Conservation (phyloP, 148 eudicot genomes). For the Cornus controversa region DNA sequence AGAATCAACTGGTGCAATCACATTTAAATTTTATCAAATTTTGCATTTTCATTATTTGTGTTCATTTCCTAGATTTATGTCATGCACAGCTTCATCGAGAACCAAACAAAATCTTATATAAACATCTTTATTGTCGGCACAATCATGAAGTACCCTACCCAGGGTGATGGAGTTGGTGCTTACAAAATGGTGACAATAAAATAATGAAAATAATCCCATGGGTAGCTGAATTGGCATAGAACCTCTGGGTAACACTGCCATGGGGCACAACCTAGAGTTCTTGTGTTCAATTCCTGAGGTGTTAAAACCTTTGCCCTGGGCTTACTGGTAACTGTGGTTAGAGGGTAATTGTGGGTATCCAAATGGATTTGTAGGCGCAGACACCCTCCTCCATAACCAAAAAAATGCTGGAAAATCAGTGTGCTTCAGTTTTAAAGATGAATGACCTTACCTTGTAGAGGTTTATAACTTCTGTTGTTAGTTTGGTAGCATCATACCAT, state of each 20-base stretch:
- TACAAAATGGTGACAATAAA: no score
- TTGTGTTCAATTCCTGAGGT: no score
- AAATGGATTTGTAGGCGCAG: no score
- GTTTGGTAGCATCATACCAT: conserved; percentile 95
- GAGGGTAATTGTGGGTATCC: no score
- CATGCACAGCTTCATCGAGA: neutral
- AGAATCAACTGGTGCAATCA: neutral
- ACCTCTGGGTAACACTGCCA: no score
- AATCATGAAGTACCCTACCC: neutral
- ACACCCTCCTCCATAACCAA: neutral
- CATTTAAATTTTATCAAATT: neutral
- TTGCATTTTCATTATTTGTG: neutral
- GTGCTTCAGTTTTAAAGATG: neutral
- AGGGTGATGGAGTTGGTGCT: neutral
- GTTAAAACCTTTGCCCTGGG: no score
- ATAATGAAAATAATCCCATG: no score
- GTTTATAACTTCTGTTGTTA: conserved; percentile 79
- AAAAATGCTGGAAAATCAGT: neutral
- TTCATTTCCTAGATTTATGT: neutral
- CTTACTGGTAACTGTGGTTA: no score
- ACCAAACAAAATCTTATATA: no score
- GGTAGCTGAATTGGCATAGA: no score
- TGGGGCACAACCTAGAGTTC: no score
- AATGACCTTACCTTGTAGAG: conserved; percentile 71
- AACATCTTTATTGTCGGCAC: neutral